Evolutionary conservation across 2,329 filamentous ascomycete genomes (phyloP).

Genomic region (Dichotomopilus funicola): DNA sequence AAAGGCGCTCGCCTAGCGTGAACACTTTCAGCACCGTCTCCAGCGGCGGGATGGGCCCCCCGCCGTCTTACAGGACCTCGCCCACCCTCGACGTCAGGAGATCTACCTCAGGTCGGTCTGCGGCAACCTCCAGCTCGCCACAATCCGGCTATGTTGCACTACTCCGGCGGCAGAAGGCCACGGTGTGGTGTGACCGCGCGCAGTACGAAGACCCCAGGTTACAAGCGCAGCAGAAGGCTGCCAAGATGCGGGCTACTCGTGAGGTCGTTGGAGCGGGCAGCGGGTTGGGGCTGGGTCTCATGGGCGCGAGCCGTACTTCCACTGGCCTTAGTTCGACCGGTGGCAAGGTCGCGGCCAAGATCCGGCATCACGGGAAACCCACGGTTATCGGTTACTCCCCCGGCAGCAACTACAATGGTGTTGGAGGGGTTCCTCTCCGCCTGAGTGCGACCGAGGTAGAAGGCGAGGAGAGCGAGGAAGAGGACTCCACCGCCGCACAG

Average conservation of each 20-base stretch:
- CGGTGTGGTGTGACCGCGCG: conserved; percentile 93
- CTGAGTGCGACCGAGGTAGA: conserved; percentile 94
- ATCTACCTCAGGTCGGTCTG: conserved; percentile 74
- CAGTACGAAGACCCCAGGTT: conserved; percentile 87
- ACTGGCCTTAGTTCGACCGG: conserved; percentile 55
- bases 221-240: conserved; percentile 74
- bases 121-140: conserved; percentile 35
- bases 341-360: conserved; percentile 71
- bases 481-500: conserved; percentile 45
- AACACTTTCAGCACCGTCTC: conserved; percentile 64
- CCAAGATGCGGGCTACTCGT: conserved; percentile 77
- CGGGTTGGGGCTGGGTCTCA: conserved; percentile 37
- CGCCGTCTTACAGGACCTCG: conserved; percentile 51
- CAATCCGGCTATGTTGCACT: conserved; percentile 80
- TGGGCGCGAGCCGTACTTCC: conserved; percentile 45
- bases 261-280: conserved; percentile 63
- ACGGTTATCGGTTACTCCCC: conserved; percentile 73
- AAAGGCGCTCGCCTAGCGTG: conserved; percentile 56
- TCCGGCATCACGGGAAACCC: conserved; percentile 77
- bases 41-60: conserved; percentile 43
- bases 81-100: conserved; percentile 57
- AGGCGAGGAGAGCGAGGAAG: conserved; percentile 75
- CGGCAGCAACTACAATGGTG: conserved; percentile 65
- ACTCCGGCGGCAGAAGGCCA: conserved; percentile 95
- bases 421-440: conserved; percentile 78